Conservation (phyloP, 768 basidiomycete species). For the Tephrocybe sp. region DNA sequence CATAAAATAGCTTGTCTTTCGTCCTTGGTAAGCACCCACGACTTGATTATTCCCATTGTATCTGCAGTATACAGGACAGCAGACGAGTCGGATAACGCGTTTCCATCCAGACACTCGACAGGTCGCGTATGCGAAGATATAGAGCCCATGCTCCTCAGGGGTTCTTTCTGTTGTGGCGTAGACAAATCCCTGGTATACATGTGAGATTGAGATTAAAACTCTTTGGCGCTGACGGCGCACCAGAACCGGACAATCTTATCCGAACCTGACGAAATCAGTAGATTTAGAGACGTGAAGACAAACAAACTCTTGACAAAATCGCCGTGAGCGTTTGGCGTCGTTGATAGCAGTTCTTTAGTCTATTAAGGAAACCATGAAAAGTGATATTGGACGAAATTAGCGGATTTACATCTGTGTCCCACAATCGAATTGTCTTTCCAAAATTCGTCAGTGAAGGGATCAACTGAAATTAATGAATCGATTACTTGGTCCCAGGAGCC, state of each 20-base stretch:
- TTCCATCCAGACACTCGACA: slow-evolving; percentile 73
- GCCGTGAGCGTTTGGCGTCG: slow-evolving; percentile 66
- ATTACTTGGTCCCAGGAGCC: slow-evolving; percentile 91
- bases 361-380: slow-evolving; percentile 5
- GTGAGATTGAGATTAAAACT: not conserved
- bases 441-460: slow-evolving; percentile 7
- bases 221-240: slow-evolving; percentile 38
- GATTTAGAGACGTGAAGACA: slow-evolving; percentile 58
- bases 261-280: slow-evolving; percentile 85
- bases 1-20: slow-evolving; percentile 38
- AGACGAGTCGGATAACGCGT: slow-evolving; percentile 38
- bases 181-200: slow-evolving; percentile 58
- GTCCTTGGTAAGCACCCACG: slow-evolving; percentile 67
- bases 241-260: slow-evolving; percentile 89
- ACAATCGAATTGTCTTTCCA: slow-evolving; percentile 77
- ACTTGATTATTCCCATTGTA: slow-evolving; percentile 86
- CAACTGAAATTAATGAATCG: not conserved
- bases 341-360: slow-evolving; percentile 63
- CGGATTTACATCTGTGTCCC: slow-evolving; percentile 69
- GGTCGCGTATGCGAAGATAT: slow-evolving; percentile 87
- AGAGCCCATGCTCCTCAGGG: slow-evolving; percentile 56
- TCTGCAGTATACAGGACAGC: slow-evolving; percentile 78
- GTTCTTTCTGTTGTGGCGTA: slow-evolving; percentile 31
- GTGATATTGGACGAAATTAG: too few species aligned
- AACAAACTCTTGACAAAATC: slow-evolving; percentile 91